Conservation (phyloP, 345 rosid species). For the Eucalyptus erythrocorys region DNA sequence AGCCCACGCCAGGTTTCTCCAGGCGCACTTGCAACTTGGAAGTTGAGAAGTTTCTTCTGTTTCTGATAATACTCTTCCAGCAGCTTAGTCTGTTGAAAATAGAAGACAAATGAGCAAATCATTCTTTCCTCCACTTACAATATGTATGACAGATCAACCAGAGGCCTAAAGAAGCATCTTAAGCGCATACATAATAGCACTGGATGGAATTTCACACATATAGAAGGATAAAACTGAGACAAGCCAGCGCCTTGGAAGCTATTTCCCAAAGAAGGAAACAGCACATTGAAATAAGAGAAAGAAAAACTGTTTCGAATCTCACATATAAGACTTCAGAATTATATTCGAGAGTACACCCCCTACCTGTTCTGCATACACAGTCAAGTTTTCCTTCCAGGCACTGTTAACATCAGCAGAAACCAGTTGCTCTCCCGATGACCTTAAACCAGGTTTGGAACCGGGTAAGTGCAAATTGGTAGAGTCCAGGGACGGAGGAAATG, state of each 20-base stretch:
- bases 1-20: conserved; percentile 83
- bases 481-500: conserved; percentile 11
- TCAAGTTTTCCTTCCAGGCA: conserved; percentile 32
- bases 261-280: neutral
- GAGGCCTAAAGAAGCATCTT: neutral
- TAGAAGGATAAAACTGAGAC: neutral
- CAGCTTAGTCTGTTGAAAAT: conserved; percentile 43
- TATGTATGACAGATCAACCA: neutral
- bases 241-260: neutral
- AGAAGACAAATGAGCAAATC: neutral
- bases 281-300: neutral
- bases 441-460: neutral
- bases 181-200: neutral
- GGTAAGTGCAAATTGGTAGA: conserved; percentile 7
- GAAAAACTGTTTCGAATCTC: neutral
- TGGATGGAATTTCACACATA: neutral
- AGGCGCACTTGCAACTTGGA: conserved; percentile 50
- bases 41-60: conserved; percentile 71
- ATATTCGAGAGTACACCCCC: neutral
- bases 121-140: neutral
- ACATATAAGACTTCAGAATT: neutral
- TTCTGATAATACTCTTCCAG: conserved; percentile 77
- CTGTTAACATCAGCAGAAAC: conserved; percentile 17
- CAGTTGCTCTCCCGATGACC: neutral
- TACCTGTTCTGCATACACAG: conserved; percentile 51